Base-by-base conservation (phyloP, 345 rosid genomes). In the Salix caprea region DNA sequence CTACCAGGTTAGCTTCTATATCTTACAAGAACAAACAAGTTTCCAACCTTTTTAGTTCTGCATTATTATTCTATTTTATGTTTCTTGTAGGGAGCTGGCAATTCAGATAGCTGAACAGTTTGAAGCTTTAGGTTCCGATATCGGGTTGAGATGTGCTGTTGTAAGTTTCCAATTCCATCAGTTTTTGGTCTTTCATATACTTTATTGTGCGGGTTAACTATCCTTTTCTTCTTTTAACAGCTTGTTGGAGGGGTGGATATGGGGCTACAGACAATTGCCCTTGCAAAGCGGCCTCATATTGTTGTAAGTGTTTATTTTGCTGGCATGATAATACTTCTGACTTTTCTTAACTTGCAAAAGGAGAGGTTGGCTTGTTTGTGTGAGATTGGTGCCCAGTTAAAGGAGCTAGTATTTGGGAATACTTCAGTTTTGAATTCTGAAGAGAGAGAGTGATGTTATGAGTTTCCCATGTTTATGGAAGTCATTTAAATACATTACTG, bases 81-180 rank as follows among this genome's bases (percentile, higher is more conserved):
- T 69, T 42, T 61, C 1, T n/a, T 58, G 13, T 5, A 82, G 99
- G 89, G 98, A 96, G 84, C 86, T 96, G 67, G 99, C 99, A 8
- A 92, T 93, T 73, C 98, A 96, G 88, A 96, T 96, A 81, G 89
- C 94, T 56, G 97, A 96, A 83, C 99, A 96, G 81, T 96, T 96
- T 82, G 92, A 91, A 85, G 97, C 95, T 77, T 82, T 92, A 58
- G 97, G 98, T 68, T 83, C 95, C 40, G 94, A 89, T 52, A 90
- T 96, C 54, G 89, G 92, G 62, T 85, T 96, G 56, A 87, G 82
- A 73, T 90, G 97, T 87, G 96, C 88, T 36, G 98, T 96, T 92
- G 99, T 90, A 84, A 85, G 97, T 42, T 71, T 72, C 65, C 65
- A 7, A 3, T 14, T 46, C 16, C 50, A 15, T 40, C 44, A 9